Evolutionary conservation across 2,329 filamentous ascomycete genomes (phyloP).

Genomic region (Cladosporium sp.): DNA sequence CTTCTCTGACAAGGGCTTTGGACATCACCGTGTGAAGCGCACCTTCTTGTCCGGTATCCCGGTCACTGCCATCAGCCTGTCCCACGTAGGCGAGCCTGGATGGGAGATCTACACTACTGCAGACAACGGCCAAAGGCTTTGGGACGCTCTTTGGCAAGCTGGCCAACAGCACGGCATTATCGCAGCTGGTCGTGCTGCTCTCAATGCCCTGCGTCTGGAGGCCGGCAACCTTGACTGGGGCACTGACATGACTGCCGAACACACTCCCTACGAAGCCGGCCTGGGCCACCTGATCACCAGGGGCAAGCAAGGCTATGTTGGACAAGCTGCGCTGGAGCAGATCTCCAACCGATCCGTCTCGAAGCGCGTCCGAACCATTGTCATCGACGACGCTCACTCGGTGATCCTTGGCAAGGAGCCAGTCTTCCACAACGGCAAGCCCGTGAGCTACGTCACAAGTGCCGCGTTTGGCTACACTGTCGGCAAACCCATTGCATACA

Average conservation of each 20-base stretch:
- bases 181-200: conserved; percentile 55
- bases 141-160: conserved; percentile 55
- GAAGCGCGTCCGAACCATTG: conserved; percentile 47
- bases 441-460: conserved; percentile 57
- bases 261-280: conserved; percentile 58
- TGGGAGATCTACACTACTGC: conserved; percentile 61
- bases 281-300: conserved; percentile 48
- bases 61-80: conserved; percentile 53
- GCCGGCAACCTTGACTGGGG: conserved; percentile 57
- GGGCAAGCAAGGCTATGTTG: conserved; percentile 49
- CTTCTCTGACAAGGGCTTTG: conserved; percentile 43
- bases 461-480: conserved; percentile 59
- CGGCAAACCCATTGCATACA: conserved; percentile 56
- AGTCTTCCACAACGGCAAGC: conserved; percentile 46
- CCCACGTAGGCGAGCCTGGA: conserved; percentile 58
- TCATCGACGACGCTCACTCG: conserved; percentile 53
- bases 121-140: conserved; percentile 55
- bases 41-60: conserved; percentile 53
- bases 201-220: conserved; percentile 57
- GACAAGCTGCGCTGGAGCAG: conserved; percentile 46
- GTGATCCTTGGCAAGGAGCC: conserved; percentile 61
- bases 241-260: conserved; percentile 57
- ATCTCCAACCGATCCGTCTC: conserved; percentile 35
- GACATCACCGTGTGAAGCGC: conserved; percentile 49
- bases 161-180: conserved; percentile 54